Base-by-base conservation (phyloP, 148 eudicot species). In the Silene conica region DNA sequence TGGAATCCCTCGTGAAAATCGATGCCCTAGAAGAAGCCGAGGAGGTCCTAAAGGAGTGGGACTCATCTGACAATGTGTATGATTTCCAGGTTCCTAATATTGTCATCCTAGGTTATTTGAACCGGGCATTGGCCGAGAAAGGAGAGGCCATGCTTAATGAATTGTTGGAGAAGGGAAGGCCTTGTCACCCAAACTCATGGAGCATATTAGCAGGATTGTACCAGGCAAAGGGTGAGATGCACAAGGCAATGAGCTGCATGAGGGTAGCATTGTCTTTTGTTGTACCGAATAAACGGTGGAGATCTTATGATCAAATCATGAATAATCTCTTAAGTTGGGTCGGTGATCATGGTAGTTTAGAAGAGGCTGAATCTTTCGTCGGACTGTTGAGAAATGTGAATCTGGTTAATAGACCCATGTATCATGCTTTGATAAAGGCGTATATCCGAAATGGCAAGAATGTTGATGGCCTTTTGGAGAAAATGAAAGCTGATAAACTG, bases 11-110 rank as follows among this genome's bases (percentile, higher is more conserved):
- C 20, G 89, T 90, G 74, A 90, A 77, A 80, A 79, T 87, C 56
- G 90, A 78, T 76, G 89, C 85, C 65, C 71, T 92, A 48, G 86
- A 83, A 64, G 89, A 82, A 77, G 96, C 97, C 38, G 88, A 86
- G 84, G 78, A 83, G 56, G 72, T 92, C 48, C 78, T 95, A 26
- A 82, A 77, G 79, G 96, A 87, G 50, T 95, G 99, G 99, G 86
- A 87, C 48, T 77, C 82, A 34, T 92, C 96, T 60, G 88, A 83
- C 50, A 92, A 95, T 81, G 80, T 81, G 77, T 85, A 86, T 70
- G 97, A 89, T 82, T 82, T 86, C 50, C 89, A 87, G 31, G 87
- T 95, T 60, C 92, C 91, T 67, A 70, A 80, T 26, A 59, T 74
- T 15, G 75, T 92, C 31, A 73, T 92, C 69, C 34, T 43, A 60